A percentile compares a stretch with the other conserved stretches of the same genome.
phyloP scores from a whole-genome alignment of 306 rosid genomes.

The Boehmeria nivea region DNA sequence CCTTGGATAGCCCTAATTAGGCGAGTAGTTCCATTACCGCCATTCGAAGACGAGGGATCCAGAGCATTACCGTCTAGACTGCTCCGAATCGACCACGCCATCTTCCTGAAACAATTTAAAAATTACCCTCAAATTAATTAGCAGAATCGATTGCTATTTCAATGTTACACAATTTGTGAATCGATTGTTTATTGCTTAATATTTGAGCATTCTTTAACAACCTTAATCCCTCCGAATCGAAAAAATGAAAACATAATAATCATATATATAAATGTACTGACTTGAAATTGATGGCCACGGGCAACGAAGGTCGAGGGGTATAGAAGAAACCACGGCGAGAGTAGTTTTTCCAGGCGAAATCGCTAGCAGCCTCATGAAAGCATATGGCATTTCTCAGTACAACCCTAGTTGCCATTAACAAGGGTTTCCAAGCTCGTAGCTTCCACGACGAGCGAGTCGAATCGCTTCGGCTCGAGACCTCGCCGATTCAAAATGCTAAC shows the following conservation, averaged over 20 bases:
- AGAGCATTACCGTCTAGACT: slow-evolving; percentile 46
- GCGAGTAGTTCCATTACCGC: slow-evolving; percentile 58
- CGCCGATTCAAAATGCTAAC: too few relatives aligned
- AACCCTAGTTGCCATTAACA: too few relatives aligned
- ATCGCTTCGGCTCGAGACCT: too few relatives aligned
- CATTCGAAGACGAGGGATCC: slow-evolving; percentile 52
- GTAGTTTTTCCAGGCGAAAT: slow-evolving; percentile 28
- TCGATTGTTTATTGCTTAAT: too few relatives aligned
- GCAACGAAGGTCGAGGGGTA: slow-evolving; percentile 36
- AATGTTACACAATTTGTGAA: too few relatives aligned
- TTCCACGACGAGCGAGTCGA: too few relatives aligned
- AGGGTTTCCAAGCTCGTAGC: too few relatives aligned
- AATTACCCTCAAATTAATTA: neutral
- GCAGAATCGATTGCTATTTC: too few relatives aligned
- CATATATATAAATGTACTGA: slow-evolving; percentile 26
- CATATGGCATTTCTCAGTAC: too few relatives aligned
- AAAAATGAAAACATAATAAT: neutral
- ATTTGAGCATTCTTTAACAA: too few relatives aligned
- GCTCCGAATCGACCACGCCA: slow-evolving; percentile 52
- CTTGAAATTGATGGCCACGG: slow-evolving; percentile 42
- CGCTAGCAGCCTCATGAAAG: too few relatives aligned
- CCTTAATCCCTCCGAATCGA: too few relatives aligned
- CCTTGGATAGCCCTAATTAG: slow-evolving; percentile 61
- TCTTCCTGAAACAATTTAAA: slow-evolving; percentile 45
- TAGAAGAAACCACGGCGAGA: slow-evolving; percentile 27